Conservation (phyloP, 2,329 filamentous ascomycete species). For the Penicillium polonicum region DNA sequence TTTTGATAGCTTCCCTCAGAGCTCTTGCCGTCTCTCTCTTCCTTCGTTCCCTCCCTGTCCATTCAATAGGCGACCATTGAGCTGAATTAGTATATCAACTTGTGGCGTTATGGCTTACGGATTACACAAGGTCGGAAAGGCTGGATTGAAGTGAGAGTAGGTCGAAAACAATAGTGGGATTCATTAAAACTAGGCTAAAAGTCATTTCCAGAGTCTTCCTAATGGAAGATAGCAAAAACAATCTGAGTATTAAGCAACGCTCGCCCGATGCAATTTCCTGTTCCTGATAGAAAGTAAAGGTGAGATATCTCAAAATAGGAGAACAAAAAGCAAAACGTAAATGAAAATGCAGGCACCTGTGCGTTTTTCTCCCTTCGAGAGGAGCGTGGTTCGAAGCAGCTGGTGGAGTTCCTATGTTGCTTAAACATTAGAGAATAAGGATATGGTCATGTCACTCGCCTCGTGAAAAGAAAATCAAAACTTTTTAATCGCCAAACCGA, state of each 20-base stretch:
- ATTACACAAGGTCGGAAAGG: background rate
- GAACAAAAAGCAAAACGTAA: background rate
- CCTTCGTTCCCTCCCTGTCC: no score
- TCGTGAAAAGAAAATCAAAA: conserved; percentile 1
- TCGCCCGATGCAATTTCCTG: background rate
- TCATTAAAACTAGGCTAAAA: background rate
- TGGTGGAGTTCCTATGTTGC: background rate
- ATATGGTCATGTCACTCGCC: conserved; percentile 1
- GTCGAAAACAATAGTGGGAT: background rate
- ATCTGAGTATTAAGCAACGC: background rate
- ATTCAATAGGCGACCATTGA: background rate
- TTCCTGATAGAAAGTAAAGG: background rate
- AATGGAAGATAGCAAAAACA: background rate
- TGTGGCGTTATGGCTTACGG: conserved; percentile 44
- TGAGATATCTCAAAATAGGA: background rate
- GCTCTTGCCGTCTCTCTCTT: no score
- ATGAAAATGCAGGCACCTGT: background rate
- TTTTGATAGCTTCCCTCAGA: no score
- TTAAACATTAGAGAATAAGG: conserved; percentile 8
- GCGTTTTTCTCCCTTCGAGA: background rate
- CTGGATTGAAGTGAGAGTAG: no score
- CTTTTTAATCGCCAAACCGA: conserved; percentile 8
- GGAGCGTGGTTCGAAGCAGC: background rate
- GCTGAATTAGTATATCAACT: background rate
- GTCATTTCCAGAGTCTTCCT: background rate